These are phyloP conservation scores for Calonectria multiphialidica DNA, from an alignment of 2,329 filamentous ascomycete species.

Conservation along the genomic window DNA sequence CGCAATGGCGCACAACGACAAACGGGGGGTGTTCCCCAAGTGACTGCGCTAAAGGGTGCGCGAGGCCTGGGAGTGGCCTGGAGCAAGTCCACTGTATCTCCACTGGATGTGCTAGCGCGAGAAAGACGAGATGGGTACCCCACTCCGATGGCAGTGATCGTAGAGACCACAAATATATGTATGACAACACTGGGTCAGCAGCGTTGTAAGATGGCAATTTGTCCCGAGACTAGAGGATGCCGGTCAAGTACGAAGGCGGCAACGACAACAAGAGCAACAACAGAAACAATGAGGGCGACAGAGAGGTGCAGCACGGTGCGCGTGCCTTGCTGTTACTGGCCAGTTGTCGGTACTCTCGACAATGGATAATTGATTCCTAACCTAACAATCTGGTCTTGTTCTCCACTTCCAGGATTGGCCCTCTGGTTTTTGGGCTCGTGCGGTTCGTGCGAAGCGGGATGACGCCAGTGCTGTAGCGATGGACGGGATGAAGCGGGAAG, in stretches of 20 bases:
- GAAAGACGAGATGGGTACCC: background rate
- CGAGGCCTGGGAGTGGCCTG: background rate
- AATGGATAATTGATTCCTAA: background rate
- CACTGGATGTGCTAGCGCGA: conserved; percentile 10
- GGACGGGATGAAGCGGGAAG: conserved; percentile 3
- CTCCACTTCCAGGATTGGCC: background rate
- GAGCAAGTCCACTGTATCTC: conserved; percentile 13
- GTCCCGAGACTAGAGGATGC: background rate
- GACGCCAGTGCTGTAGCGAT: background rate
- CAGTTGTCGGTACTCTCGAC: background rate
- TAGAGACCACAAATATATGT: background rate
- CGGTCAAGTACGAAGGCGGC: background rate
- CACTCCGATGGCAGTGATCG: background rate
- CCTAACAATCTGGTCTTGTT: background rate
- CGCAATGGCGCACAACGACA: conserved; percentile 38
- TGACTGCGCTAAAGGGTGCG: conserved; percentile 12
- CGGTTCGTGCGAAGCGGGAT: conserved; percentile 15
- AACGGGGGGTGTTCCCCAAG: background rate
- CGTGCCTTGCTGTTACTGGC: background rate
- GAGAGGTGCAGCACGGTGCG: background rate
- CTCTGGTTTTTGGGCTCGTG: background rate
- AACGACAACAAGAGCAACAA: too few relatives aligned
- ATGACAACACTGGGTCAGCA: background rate
- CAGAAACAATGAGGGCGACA: background rate
- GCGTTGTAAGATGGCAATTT: background rate